Base-by-base conservation (phyloP, 2,329 filamentous ascomycete genomes). In the Apiospora marii region DNA sequence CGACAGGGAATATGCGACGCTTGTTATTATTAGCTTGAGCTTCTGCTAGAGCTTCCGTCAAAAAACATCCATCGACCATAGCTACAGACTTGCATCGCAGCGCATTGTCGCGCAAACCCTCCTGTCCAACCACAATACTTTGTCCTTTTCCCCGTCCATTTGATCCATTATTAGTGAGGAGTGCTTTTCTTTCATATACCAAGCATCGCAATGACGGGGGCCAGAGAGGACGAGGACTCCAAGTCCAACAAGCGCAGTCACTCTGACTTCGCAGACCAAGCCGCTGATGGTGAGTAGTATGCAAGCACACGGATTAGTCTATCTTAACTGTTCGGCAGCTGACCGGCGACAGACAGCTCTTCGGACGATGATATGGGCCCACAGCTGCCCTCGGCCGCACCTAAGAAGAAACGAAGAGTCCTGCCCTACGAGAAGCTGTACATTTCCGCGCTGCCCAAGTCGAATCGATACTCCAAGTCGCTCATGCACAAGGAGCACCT, bases 401-500 rank as follows among this genome's bases (percentile, higher is more conserved):
- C 92, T 2, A 96, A 96, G 86, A 97, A 97, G 88, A 98, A 98
- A 85, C 92, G 94, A 75, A 90, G 95, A 78, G 94, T 94, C 78
- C 91, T 99, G 2, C 94, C 94, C 1, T 96, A 98, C 85, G 96
- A 98, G 84, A 98, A 96, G 82, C 91, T 98, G 78, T 98, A 98
- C 83, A 87, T 98, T 75, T 94, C 94, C 73, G 96, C 96, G 51
- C 89, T 99, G 49, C 96, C 96, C 5, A 90, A 90, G 69, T 93
- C 94, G 27, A 79, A 88, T 49, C 92, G 94, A 67, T 99, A 99
- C 84, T 97, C 93, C 73, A 97, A 95, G 80, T 98, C 96, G 67
- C 87, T 99, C 79, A 99, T 99, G 97, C 96, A 99, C 88, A 95
- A 96, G 84, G 96, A 99, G 77, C 95, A 98, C 84, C 85, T 99